Evolutionary conservation across 257 asterid species (phyloP).

Genomic region (Cruciata laevipes): DNA sequence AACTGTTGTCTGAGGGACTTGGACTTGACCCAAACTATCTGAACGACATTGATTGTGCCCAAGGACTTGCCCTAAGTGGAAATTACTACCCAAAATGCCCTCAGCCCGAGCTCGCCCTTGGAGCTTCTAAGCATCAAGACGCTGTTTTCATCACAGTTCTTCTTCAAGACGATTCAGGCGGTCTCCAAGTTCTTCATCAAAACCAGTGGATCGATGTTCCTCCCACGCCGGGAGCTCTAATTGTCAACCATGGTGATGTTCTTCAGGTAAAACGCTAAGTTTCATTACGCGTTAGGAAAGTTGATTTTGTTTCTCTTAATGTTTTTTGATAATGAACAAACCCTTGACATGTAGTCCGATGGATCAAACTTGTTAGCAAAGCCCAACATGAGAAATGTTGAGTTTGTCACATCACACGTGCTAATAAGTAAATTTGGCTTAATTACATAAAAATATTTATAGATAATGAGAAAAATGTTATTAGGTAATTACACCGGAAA

Average conservation of each 20-base stretch:
- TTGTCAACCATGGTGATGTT: constrained; percentile 54
- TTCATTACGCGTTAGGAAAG: no score
- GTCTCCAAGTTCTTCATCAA: constrained; percentile 39
- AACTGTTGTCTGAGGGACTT: constrained; percentile 51
- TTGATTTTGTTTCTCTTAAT: no score
- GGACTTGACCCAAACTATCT: constrained; percentile 39
- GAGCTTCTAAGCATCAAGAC: background rate
- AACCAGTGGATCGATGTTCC: constrained; percentile 52
- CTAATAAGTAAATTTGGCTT: no score
- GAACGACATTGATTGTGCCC: constrained; percentile 34
- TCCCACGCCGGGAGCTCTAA: constrained; percentile 45
- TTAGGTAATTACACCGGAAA: no score
- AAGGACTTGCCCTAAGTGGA: constrained; percentile 38
- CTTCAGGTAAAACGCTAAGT: constrained; percentile 34
- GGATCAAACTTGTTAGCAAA: no score
- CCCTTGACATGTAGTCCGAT: no score
- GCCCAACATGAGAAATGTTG: no score
- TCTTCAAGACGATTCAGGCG: constrained; percentile 57
- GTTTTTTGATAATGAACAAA: no score
- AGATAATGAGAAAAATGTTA: no score
- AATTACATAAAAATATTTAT: no score
- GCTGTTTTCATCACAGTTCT: constrained; percentile 25
- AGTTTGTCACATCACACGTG: no score
- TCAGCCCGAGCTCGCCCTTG: constrained; percentile 44
- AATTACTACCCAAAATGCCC: constrained; percentile 73